Evolutionary conservation across 495 filamentous ascomycete species (phyloP), one percentile per base, ranked within the genome.

Genomic region (Penicilliopsis zonata): DNA sequence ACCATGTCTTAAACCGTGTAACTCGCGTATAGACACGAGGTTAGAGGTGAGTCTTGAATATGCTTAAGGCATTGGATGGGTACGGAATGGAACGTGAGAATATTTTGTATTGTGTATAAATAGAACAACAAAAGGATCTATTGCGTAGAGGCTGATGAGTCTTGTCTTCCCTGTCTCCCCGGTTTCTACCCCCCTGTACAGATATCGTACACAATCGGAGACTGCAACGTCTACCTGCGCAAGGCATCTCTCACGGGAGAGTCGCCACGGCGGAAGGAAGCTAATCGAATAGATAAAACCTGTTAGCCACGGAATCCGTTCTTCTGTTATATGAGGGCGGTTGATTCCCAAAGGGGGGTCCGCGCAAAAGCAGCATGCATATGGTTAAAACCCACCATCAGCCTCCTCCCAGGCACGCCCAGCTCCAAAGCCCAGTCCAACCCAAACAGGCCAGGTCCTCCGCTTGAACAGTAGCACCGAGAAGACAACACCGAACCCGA

Each of bases 381-480:
- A n/a, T n/a, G n/a, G n/a, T n/a, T n/a, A 16, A 28, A 43, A 61
- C 65, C 36, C 63, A 72, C 67, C 51, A 45, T 72, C 67, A 35
- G 65, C 64, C 48, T 96, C 90, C 57, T 95, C 90, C 70, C 86
- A 96, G 7, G 88, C 92, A 49, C 92, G 76, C 33, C 90, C 90
- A 40, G 87, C 86, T 49, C 90, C 90, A 53, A 99, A 95, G 26
- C 90, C 90, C 27, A 86, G 67, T 33, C 90, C 90, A 44, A 92
- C 75, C 57, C 77, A 87, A 16, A 82, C 92, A 30, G 90, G 90
- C 82, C 90, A 99, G 43, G 88, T 84, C 57, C 90, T 76, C 53
- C 90, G 77, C 70, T 92, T 94, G 74, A 99, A 99, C 16, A 99
- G 61, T 29, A 99, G 78, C 18, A 99, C 87, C 28, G 87, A 95